Percentiles rank a stretch among this genome's conserved stretches.
phyloP scores from a whole-genome alignment of 495 filamentous ascomycete species.

The Tuber brumale region DNA sequence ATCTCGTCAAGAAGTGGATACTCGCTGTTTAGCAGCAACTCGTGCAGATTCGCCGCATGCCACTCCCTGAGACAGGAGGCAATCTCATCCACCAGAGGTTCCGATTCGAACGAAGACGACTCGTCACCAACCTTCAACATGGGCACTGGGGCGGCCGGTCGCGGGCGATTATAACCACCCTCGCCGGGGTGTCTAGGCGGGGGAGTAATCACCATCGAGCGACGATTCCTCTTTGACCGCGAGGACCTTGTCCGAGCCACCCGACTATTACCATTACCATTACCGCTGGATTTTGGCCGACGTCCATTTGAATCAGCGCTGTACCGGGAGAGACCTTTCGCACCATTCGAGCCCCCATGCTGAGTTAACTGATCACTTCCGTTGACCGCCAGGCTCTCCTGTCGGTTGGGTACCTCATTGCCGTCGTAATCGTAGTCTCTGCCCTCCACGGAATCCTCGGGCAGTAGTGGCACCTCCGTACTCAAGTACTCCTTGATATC shows the following conservation, averaged over 20 bases:
- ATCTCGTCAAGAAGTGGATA: slow-evolving; percentile 77
- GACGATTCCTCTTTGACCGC: slow-evolving; percentile 19
- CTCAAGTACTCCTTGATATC: slow-evolving; percentile 52
- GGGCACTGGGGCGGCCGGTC: slow-evolving; percentile 85
- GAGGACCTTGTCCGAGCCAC: slow-evolving; percentile 16
- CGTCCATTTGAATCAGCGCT: slow-evolving; percentile 7
- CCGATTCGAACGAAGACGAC: slow-evolving; percentile 75
- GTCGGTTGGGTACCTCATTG: slow-evolving; percentile 39
- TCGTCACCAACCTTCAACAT: slow-evolving; percentile 98
- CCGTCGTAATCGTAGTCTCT: slow-evolving; percentile 44
- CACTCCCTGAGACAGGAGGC: slow-evolving; percentile 93
- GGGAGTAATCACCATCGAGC: slow-evolving; percentile 36
- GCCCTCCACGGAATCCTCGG: slow-evolving; percentile 42
- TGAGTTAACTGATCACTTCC: slow-evolving; percentile 1
- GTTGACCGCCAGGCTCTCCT: slow-evolving; percentile 24
- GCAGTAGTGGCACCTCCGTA: slow-evolving; percentile 59
- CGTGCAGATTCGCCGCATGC: slow-evolving; percentile 95
- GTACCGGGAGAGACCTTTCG: slow-evolving; percentile 10
- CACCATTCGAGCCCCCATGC: slow-evolving; percentile 22
- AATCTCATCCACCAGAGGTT: slow-evolving; percentile 95
- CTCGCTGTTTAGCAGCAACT: slow-evolving; percentile 73
- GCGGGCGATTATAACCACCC: slow-evolving; percentile 58
- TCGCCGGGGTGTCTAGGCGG: slow-evolving; percentile 43
- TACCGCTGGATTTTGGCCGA: slow-evolving; percentile 13
- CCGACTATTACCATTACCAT: slow-evolving; percentile 9